Evolutionary conservation across 257 asterid species (phyloP).

Genomic region (Ligustrum vulgare): DNA sequence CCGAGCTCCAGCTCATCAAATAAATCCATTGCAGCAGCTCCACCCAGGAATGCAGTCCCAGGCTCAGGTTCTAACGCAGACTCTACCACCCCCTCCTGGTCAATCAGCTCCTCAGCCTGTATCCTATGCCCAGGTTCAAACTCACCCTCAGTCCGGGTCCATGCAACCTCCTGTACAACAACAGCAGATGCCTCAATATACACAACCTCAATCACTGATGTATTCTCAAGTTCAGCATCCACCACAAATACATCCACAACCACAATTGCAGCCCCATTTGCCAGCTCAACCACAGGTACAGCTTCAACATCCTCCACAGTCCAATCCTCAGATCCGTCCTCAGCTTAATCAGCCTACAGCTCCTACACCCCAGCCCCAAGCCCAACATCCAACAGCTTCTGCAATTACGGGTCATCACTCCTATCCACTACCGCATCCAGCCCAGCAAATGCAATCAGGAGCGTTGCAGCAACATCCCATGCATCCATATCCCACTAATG

Average conservation of each 20-base stretch:
- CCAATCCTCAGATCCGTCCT: slow-evolving; percentile 47
- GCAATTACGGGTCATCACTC: slow-evolving; percentile 67
- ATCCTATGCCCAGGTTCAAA: slow-evolving; percentile 44
- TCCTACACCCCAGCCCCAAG: slow-evolving; percentile 42
- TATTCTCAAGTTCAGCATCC: slow-evolving; percentile 21
- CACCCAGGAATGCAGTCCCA: slow-evolving; percentile 53
- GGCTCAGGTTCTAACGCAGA: slow-evolving; percentile 42
- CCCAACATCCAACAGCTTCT: slow-evolving; percentile 44
- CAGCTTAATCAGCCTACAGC: slow-evolving; percentile 50
- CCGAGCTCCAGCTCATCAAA: slow-evolving; percentile 49
- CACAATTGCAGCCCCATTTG: slow-evolving; percentile 40
- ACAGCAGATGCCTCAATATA: slow-evolving; percentile 38
- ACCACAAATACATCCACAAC: slow-evolving; percentile 21
- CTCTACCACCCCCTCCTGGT: slow-evolving; percentile 44
- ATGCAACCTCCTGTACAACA: slow-evolving; percentile 5
- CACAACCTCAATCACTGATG: slow-evolving; percentile 26
- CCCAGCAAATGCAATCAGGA: slow-evolving; percentile 52
- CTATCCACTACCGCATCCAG: slow-evolving; percentile 57
- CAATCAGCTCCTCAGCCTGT: slow-evolving; percentile 44
- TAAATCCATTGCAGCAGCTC: slow-evolving; percentile 43
- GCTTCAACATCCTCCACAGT: slow-evolving; percentile 37
- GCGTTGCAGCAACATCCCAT: slow-evolving; percentile 45
- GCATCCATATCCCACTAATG: slow-evolving; percentile 44
- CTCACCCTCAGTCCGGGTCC: slow-evolving; percentile 37
- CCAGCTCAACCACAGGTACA: slow-evolving; percentile 53